Conservation (phyloP, 306 rosid genomes). For the Castanopsis chinensis region DNA sequence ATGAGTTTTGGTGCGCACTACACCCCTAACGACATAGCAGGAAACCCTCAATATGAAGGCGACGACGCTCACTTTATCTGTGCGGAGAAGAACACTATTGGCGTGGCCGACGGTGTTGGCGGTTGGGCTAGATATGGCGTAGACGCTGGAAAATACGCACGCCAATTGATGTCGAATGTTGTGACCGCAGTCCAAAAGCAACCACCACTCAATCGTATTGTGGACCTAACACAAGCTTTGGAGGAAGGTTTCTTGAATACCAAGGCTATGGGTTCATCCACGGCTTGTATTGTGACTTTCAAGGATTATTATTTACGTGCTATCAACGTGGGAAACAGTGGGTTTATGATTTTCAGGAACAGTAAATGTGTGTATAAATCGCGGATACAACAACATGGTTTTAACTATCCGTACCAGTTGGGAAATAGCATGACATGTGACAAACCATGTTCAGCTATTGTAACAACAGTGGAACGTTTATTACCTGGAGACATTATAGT, state of each 20-base stretch:
- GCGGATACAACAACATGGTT: not conserved
- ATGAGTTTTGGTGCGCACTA: not conserved
- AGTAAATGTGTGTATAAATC: not conserved
- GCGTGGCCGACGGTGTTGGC: slow-evolving; percentile 13
- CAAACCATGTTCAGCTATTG: not conserved
- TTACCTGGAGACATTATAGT: not conserved
- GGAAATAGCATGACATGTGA: not conserved
- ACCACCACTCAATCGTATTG: no score
- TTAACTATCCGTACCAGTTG: slow-evolving; percentile 12
- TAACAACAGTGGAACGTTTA: not conserved
- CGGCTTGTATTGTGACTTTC: slow-evolving; percentile 19
- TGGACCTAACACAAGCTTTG: slow-evolving; percentile 7
- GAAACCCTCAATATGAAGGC: not conserved
- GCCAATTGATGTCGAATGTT: not conserved
- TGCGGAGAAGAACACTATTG: not conserved
- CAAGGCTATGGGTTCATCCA: slow-evolving; percentile 16
- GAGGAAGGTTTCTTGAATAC: slow-evolving; percentile 1
- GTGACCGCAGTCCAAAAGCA: not conserved
- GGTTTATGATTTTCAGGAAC: slow-evolving; percentile 28
- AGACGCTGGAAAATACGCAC: not conserved
- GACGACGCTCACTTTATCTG: slow-evolving; percentile 12
- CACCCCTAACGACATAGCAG: not conserved
- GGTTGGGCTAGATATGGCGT: slow-evolving; percentile 8
- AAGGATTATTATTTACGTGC: not conserved
- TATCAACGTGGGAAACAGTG: slow-evolving; percentile 24